phyloP scores from a whole-genome alignment of 768 basidiomycete species.

The Postia placenta region DNA sequence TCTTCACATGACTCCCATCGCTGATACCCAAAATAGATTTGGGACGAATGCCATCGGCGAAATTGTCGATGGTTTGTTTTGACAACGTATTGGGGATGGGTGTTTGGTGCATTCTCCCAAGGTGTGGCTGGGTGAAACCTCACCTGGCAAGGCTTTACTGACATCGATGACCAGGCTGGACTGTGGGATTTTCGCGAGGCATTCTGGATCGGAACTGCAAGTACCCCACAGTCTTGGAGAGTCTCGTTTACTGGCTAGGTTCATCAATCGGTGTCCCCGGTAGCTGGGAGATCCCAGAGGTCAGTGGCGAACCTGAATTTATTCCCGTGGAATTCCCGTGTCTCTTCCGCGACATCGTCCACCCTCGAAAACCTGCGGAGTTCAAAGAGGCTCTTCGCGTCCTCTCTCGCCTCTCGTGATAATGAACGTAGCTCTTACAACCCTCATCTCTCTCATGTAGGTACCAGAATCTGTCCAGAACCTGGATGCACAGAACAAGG shows the following conservation, averaged over 20 bases:
- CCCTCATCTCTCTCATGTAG: slow-evolving; percentile 25
- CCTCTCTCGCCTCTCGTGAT: slow-evolving; percentile 8
- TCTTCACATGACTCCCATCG: not conserved
- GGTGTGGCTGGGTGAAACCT: slow-evolving; percentile 16
- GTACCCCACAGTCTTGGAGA: slow-evolving; percentile 19
- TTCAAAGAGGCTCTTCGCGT: slow-evolving; percentile 8
- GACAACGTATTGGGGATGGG: slow-evolving; percentile 39
- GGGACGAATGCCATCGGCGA: slow-evolving; percentile 32
- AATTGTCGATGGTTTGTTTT: slow-evolving; percentile 34
- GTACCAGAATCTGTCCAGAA: slow-evolving; percentile 33
- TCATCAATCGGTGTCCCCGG: slow-evolving; percentile 14
- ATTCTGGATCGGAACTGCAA: slow-evolving; percentile 8
- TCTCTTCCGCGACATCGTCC: slow-evolving; percentile 10
- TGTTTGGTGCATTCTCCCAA: slow-evolving; percentile 35
- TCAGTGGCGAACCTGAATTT: slow-evolving; percentile 13
- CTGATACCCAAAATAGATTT: slow-evolving; percentile 27
- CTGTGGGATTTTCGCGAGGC: slow-evolving; percentile 13
- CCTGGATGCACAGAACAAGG: slow-evolving; percentile 4
- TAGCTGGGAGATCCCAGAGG: slow-evolving; percentile 17
- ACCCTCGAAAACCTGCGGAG: slow-evolving; percentile 3
- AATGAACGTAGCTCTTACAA: slow-evolving; percentile 13
- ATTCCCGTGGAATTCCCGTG: slow-evolving; percentile 8
- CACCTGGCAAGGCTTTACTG: too few species aligned
- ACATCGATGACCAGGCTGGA: slow-evolving; percentile 13
- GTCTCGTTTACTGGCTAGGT: slow-evolving; percentile 22